Conservation (phyloP, 208 protist species). For the Acanthamoeba culbertsoni region DNA sequence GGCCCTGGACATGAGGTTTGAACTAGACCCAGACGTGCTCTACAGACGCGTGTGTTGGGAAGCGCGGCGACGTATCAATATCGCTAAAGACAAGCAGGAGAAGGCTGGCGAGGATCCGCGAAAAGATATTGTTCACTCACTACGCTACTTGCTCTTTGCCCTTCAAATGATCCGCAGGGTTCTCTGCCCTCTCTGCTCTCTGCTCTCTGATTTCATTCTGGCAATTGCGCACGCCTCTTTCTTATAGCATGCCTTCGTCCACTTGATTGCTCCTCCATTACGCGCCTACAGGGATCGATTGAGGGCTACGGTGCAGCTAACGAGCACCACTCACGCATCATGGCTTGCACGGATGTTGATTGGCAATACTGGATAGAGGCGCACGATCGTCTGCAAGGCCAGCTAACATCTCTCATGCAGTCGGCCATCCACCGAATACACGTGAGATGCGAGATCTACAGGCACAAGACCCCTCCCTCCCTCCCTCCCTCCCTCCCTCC, state of each 20-base stretch:
- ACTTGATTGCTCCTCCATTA: neutral
- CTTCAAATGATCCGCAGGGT: neutral
- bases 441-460: neutral
- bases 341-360: neutral
- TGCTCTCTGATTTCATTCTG: too few relatives aligned
- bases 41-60: neutral
- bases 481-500: neutral
- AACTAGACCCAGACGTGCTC: neutral
- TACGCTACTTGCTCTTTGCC: neutral
- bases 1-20: neutral
- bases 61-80: neutral
- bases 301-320: neutral
- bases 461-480: neutral
- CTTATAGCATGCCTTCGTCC: neutral
- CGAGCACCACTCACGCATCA: neutral
- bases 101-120: neutral
- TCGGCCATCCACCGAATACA: neutral
- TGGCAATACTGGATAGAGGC: neutral
- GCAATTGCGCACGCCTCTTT: too few relatives aligned
- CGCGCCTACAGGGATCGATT: neutral
- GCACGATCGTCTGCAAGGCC: neutral
- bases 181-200: neutral
- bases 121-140: neutral
- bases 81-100: neutral
- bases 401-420: neutral